Base-by-base conservation (phyloP, 768 basidiomycete genomes). In the Galerina marginata region DNA sequence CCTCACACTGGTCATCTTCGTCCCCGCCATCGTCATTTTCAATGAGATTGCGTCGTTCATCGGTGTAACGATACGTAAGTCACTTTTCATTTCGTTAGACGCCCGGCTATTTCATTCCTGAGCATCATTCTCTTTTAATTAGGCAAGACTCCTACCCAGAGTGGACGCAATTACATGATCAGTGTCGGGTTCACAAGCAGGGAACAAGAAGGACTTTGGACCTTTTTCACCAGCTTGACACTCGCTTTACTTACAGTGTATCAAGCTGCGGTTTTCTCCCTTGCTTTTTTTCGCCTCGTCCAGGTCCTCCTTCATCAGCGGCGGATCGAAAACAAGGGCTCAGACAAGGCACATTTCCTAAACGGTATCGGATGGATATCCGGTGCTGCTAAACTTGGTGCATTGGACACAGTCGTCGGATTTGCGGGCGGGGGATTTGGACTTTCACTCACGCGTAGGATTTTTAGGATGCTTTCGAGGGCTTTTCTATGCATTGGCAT, bases 11-110 rank as follows among this genome's bases (percentile, higher is more conserved):
- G 63, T 85, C 36, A 52, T 82, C 33, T 81, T 86, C 60, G 82
- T 92, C 52, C 86, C 89, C 10, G 68, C 80, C 33, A 80, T 87
- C 50, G 60, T 88, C 58, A 72, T 76, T 9, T 70, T 82, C 63
- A 89, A 88, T 68, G 85, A 86, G 61, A 69, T 88, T 12, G 83
- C 84, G 9, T 90, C 91, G 2, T 89, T 93, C 66, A 64, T 87
- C 25, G 87, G 87, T 44, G 77, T 86, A 33, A 73, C 77, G 9
- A 81, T 85, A 51, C 71, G 91, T 90, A 65, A 65, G 83, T 77
- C n/a, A 33, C 29, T 33, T 33, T 33, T 33, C 29, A 33, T 33
- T 57, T 25, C 45, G 49, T 25, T n/a, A 29, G 9, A 11, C 60
- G 51, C n/a, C 14, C 36, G 36, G 11, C 7, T 15, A 14, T 44